Percentiles rank a stretch among this genome's conserved stretches.
These are phyloP conservation scores for Aspergillus viridinutans DNA, from an alignment of 2,329 filamentous ascomycete genomes.

Conservation along the genomic window DNA sequence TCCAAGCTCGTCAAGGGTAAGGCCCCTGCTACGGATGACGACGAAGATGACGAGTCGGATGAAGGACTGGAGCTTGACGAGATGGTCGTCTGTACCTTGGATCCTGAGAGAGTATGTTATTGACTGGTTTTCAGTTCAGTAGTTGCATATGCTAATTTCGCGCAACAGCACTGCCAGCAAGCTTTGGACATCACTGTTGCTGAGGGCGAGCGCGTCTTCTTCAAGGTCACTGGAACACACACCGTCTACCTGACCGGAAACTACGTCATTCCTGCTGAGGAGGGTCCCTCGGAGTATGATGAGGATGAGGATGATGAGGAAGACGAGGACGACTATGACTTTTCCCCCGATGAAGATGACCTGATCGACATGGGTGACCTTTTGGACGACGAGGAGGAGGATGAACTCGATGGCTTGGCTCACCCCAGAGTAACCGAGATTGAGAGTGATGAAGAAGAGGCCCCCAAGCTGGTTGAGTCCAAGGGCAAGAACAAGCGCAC, in stretches of 20 bases:
- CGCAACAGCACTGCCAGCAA: conserved; percentile 81
- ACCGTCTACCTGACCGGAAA: conserved; percentile 91
- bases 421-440: conserved; percentile 82
- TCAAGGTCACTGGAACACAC: conserved; percentile 86
- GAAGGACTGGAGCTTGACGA: conserved; percentile 71
- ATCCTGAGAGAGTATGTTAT: conserved; percentile 75
- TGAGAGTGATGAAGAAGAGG: conserved; percentile 69
- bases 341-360: conserved; percentile 75
- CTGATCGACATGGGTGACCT: conserved; percentile 54
- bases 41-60: conserved; percentile 53
- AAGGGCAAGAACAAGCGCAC: conserved; percentile 89
- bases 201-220: conserved; percentile 86
- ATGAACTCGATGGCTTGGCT: conserved; percentile 72
- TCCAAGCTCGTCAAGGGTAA: conserved; percentile 61
- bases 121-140: neutral
- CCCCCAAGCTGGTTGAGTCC: conserved; percentile 47
- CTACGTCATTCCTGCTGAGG: conserved; percentile 72
- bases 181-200: conserved; percentile 86
- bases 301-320: conserved; percentile 58
- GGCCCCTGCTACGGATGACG: conserved; percentile 65
- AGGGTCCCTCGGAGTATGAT: conserved; percentile 41
- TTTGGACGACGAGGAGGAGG: conserved; percentile 57
- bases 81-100: conserved; percentile 91
- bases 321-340: conserved; percentile 72
- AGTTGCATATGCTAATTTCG: conserved; percentile 8